Conservation (phyloP, 768 basidiomycete species). For the Infundibulicybe gibba region DNA sequence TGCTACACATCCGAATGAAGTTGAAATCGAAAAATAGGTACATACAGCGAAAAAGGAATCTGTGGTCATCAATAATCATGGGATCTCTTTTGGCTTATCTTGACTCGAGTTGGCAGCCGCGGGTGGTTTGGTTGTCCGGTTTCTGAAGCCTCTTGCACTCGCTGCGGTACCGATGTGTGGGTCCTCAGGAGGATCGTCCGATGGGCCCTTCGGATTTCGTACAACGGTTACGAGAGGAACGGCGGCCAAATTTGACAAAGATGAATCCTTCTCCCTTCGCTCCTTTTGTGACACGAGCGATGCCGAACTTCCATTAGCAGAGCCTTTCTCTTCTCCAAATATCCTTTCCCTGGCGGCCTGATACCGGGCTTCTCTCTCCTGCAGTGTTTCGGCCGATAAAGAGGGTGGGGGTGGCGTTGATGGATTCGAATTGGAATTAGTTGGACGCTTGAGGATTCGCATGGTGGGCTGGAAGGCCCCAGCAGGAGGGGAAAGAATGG, state of each 20-base stretch:
- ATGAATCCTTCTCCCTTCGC: constrained; percentile 1
- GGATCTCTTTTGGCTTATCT: no score
- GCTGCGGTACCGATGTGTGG: background rate
- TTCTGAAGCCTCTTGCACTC: constrained; percentile 17
- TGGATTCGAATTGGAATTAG: constrained; percentile 22
- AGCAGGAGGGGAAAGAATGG: constrained; percentile 44
- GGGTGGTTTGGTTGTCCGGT: constrained; percentile 12
- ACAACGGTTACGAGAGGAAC: constrained; percentile 9
- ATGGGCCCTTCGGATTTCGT: constrained; percentile 25
- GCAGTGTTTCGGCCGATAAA: constrained; percentile 33
- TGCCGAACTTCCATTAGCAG: background rate
- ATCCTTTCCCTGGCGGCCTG: constrained; percentile 72
- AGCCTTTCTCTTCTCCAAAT: constrained; percentile 38
- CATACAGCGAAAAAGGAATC: no score
- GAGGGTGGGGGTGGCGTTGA: constrained; percentile 20
- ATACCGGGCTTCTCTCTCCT: constrained; percentile 71
- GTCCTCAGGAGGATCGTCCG: background rate
- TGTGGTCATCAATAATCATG: no score
- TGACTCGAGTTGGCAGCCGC: no score
- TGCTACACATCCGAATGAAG: no score
- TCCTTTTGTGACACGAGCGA: constrained; percentile 1
- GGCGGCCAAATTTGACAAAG: background rate
- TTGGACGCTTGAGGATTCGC: constrained; percentile 72
- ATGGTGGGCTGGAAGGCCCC: constrained; percentile 59
- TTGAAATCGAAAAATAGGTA: no score